phyloP scores from a whole-genome alignment of 129 eudicot species.

The Erigeron canadensis region DNA sequence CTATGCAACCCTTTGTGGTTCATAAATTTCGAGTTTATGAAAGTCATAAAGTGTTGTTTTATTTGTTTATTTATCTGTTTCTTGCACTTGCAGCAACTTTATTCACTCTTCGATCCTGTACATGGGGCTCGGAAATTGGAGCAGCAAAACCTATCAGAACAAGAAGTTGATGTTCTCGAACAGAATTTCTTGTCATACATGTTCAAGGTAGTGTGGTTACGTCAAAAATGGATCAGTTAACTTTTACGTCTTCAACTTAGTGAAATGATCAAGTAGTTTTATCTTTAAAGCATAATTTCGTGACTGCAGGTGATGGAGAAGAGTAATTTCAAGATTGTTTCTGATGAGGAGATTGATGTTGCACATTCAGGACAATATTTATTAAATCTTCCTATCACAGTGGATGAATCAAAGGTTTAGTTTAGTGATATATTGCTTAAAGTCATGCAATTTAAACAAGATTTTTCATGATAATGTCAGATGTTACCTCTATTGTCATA shows the following conservation, averaged over 20 bases:
- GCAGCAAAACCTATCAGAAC: conserved; percentile 77
- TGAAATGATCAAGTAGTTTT: not conserved
- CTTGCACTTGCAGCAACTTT: conserved; percentile 68
- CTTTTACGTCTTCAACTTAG: not conserved
- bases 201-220: conserved; percentile 50
- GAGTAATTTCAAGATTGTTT: conserved; percentile 83
- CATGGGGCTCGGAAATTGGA: conserved; percentile 77
- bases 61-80: not conserved
- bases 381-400: conserved; percentile 87
- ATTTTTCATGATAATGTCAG: conserved; percentile 10
- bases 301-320: conserved; percentile 77
- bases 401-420: conserved; percentile 88
- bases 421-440: no score
- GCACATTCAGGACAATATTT: conserved; percentile 94
- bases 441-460: no score
- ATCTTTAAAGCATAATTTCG: not conserved
- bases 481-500: conserved; percentile 3
- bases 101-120: conserved; percentile 91
- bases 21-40: not conserved
- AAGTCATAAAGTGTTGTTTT: not conserved
- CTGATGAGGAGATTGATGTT: conserved; percentile 81
- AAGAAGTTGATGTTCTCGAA: conserved; percentile 81
- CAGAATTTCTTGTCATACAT: conserved; percentile 81
- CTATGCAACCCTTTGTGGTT: not conserved
- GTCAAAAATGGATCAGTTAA: not conserved